Base-by-base conservation (phyloP, 2,329 filamentous ascomycete species). In the Rhytidhysteron rufulum region DNA sequence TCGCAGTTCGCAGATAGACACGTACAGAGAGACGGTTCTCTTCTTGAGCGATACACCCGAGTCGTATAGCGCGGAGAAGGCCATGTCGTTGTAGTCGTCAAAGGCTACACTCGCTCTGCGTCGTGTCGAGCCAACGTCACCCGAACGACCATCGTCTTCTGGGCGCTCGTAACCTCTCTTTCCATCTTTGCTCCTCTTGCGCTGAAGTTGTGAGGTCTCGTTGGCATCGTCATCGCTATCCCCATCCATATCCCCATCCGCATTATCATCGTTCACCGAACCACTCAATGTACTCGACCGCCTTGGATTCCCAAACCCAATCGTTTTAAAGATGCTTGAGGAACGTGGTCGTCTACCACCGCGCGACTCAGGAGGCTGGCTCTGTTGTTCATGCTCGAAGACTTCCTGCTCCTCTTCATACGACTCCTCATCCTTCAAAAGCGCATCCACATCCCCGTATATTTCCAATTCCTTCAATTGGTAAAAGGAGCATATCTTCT, bases 401-500 rank as follows among this genome's bases (percentile, higher is more conserved):
- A 50, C 58, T 3, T 60, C 58, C 40, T 65, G 57, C 33, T 83
- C 80, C 13, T 77, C 74, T 44, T 90, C 76, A 53, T 83, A 88
- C 5, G 72, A 71, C 39, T 80, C 79, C 31, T 88, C 79, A 57
- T 97, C 91, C 35, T 75, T 74, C 40, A 91, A 67, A n/a, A 97
- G 71, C 25, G 83, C 78, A 34, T 85, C 80, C 7, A 91, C 80
- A 62, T 96, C 91, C 38, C 84, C 82, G 44, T 85, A 81, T 11
- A 98, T 82, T 63, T 97, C 91, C 18, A 80, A 74, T 67, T 98
- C 90, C 66, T 98, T 98, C 45, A 88, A 70, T 47, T 83, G 78
- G 66, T 93, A 97, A 65, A 98, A 98, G 1, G 85, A 86, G 56
- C 81, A 86, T 45, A 98, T 88, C 73, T 97, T 97, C 59, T 97